Conservation (phyloP, 2,329 filamentous ascomycete genomes). For the Chaetomium sp. region DNA sequence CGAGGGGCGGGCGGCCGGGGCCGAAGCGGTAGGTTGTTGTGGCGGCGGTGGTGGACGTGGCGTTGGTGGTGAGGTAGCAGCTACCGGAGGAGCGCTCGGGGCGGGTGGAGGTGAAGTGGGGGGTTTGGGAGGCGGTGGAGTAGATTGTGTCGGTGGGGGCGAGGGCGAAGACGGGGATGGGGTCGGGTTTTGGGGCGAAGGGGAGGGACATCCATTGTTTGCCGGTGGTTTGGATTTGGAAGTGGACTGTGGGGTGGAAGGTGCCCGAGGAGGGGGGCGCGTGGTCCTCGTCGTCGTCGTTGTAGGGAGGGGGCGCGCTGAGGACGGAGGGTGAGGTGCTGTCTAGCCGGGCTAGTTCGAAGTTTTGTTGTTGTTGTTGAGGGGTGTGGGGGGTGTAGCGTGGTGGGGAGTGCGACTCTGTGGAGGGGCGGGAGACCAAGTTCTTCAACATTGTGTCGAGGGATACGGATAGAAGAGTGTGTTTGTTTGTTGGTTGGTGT, state of each 20-base stretch:
- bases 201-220: constrained; percentile 49
- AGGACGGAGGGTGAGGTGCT: constrained; percentile 25
- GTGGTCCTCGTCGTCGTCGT: constrained; percentile 34
- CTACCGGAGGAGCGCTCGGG: constrained; percentile 50
- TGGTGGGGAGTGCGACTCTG: neutral
- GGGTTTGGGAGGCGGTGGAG: constrained; percentile 31
- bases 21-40: constrained; percentile 60
- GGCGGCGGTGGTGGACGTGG: neutral
- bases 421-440: neutral
- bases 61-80: constrained; percentile 46
- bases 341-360: constrained; percentile 31
- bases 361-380: constrained; percentile 8
- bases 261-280: constrained; percentile 28
- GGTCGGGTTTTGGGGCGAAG: constrained; percentile 41
- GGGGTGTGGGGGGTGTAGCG: constrained; percentile 16
- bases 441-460: constrained; percentile 12
- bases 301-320: constrained; percentile 38
- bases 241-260: constrained; percentile 48
- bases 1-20: constrained; percentile 52
- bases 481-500: neutral
- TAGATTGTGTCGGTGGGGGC: constrained; percentile 28
- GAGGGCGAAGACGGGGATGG: constrained; percentile 49
- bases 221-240: constrained; percentile 54
- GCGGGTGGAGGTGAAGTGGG: constrained; percentile 54
- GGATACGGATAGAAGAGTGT: neutral